Evolutionary conservation across 1,139 yeast species (phyloP).

Genomic region (Hyphopichia fennica): DNA sequence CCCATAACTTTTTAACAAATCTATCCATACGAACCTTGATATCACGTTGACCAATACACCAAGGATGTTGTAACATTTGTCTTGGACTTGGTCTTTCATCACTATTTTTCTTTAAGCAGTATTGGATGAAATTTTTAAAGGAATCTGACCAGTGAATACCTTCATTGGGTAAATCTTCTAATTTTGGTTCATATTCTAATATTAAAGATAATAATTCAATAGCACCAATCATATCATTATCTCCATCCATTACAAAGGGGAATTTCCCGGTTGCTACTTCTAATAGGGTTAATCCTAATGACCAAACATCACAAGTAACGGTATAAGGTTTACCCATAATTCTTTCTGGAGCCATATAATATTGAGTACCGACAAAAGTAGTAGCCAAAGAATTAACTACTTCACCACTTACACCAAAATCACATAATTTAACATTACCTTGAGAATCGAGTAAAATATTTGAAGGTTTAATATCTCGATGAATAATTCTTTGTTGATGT

Average conservation of each 20-base stretch:
- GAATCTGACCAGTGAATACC: conserved; percentile 81
- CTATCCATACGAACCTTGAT: conserved; percentile 82
- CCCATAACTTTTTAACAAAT: conserved; percentile 83
- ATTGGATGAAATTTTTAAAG: conserved; percentile 78
- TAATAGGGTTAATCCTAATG: conserved; percentile 82
- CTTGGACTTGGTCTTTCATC: conserved; percentile 85
- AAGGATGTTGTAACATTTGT: conserved; percentile 89
- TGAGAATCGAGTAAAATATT: conserved; percentile 71
- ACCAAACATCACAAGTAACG: conserved; percentile 96
- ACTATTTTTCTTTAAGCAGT: conserved; percentile 80
- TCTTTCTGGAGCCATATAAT: conserved; percentile 98
- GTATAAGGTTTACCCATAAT: conserved; percentile 94
- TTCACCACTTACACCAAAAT: conserved; percentile 98
- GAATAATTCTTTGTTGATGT: conserved; percentile 85
- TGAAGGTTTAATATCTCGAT: conserved; percentile 92
- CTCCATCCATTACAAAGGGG: conserved; percentile 52
- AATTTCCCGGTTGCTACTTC: conserved; percentile 91
- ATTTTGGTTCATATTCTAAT: conserved; percentile 75
- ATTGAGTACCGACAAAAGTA: conserved; percentile 95
- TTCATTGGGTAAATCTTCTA: conserved; percentile 73
- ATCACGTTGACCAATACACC: conserved; percentile 76
- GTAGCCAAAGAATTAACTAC: conserved; percentile 93
- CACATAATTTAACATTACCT: conserved; percentile 91
- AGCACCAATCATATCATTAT: conserved; percentile 52
- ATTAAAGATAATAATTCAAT: conserved; percentile 83